A percentile compares a stretch with the other conserved stretches of the same genome.
phyloP scores from a whole-genome alignment of 2,329 filamentous ascomycete species.

The Nemania bipapillata region DNA sequence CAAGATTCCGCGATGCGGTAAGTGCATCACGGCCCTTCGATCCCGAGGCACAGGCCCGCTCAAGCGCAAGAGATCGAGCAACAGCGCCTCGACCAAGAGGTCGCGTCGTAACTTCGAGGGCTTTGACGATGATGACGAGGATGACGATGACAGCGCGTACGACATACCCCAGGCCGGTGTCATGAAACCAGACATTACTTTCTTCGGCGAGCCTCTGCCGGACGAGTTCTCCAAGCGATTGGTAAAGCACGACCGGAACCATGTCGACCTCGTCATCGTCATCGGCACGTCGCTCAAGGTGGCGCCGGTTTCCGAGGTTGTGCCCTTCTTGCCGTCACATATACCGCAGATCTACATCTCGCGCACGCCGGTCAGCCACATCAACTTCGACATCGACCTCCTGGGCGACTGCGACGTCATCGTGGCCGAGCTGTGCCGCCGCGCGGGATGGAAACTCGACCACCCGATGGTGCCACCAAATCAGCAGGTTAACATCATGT shows the following conservation, averaged over 20 bases:
- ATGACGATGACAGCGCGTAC: conserved; percentile 65
- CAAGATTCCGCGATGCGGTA: conserved; percentile 79
- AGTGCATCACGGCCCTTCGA: conserved; percentile 70
- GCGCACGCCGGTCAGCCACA: conserved; percentile 82
- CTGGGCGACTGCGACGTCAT: conserved; percentile 95
- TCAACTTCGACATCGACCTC: conserved; percentile 95
- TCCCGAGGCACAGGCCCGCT: conserved; percentile 57
- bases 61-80: conserved; percentile 66
- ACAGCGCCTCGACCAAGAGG: conserved; percentile 50
- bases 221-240: conserved; percentile 83
- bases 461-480: conserved; percentile 84
- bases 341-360: conserved; percentile 93
- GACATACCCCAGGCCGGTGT: conserved; percentile 76
- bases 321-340: conserved; percentile 78
- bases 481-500: conserved; percentile 68
- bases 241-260: conserved; percentile 80
- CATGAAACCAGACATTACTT: conserved; percentile 98
- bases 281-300: conserved; percentile 97
- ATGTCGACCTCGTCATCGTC: conserved; percentile 89
- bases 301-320: conserved; percentile 91
- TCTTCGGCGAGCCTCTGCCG: conserved; percentile 92
- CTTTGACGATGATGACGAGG: conserved; percentile 61
- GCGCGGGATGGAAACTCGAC: conserved; percentile 80
- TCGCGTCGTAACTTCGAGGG: conserved; percentile 52
- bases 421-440: conserved; percentile 83